phyloP scores from a whole-genome alignment of 2,329 filamentous ascomycete genomes.

The Claviceps pazoutovae region DNA sequence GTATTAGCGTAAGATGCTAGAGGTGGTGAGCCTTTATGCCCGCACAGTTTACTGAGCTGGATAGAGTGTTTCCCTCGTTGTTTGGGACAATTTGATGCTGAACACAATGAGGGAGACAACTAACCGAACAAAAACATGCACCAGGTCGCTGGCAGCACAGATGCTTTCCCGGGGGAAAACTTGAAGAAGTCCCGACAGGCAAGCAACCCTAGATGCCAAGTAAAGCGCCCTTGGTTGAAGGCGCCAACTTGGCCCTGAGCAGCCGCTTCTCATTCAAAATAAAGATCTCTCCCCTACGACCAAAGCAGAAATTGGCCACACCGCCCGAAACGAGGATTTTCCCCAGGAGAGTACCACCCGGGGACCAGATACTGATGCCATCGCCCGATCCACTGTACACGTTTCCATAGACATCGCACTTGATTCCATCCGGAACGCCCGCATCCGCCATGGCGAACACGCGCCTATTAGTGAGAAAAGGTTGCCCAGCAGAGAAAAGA shows the following conservation, averaged over 20 bases:
- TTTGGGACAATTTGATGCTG: too few species aligned
- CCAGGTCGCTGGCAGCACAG: too few species aligned
- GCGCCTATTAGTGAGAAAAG: slow-evolving; percentile 31
- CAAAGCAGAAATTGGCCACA: slow-evolving; percentile 34
- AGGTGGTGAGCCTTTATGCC: too few species aligned
- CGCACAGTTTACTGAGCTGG: too few species aligned
- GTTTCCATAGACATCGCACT: slow-evolving; percentile 31
- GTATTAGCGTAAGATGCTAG: too few species aligned
- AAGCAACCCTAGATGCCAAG: slow-evolving; percentile 6
- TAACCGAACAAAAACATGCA: too few species aligned
- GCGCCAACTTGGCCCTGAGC: slow-evolving; percentile 19
- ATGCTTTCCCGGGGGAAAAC: too few species aligned
- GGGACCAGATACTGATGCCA: slow-evolving; percentile 34
- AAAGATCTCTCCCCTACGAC: slow-evolving; percentile 27
- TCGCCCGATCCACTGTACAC: slow-evolving; percentile 36
- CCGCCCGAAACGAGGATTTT: slow-evolving; percentile 28
- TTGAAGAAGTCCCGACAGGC: too few species aligned
- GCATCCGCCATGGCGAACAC: slow-evolving; percentile 35
- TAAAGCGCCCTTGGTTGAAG: slow-evolving; percentile 10
- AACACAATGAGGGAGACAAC: too few species aligned
- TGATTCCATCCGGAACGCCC: slow-evolving; percentile 34
- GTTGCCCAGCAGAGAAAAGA: slow-evolving; percentile 12
- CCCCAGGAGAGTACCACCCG: slow-evolving; percentile 30
- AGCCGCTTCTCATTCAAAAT: slow-evolving; percentile 32
- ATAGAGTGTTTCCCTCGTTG: too few species aligned